phyloP scores from a whole-genome alignment of 257 asterid genomes.

The Salvia hispanica region DNA sequence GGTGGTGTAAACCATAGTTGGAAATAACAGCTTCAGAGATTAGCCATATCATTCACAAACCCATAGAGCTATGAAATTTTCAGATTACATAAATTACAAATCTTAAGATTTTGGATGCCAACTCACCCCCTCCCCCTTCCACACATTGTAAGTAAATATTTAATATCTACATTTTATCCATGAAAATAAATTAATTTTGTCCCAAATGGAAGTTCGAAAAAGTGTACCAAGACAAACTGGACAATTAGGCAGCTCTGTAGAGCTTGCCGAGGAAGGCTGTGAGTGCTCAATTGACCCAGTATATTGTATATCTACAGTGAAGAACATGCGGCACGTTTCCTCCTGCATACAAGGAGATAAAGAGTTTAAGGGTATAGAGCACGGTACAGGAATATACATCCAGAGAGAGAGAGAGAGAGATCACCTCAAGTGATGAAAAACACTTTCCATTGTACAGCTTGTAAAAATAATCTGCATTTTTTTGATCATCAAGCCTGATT shows the following conservation, averaged over 20 bases:
- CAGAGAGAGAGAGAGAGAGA: background rate
- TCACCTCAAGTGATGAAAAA: conserved; percentile 89
- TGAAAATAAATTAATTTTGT: background rate
- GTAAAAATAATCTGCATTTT: conserved; percentile 74
- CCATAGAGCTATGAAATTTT: conserved; percentile 16
- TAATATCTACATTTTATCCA: conserved; percentile 16
- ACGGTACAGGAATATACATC: background rate
- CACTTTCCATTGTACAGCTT: conserved; percentile 66
- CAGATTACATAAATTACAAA: background rate
- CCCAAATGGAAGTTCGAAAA: conserved; percentile 26
- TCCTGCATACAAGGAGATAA: conserved; percentile 50
- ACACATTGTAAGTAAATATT: conserved; percentile 11
- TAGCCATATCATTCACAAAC: conserved; percentile 18
- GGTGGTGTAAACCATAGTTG: background rate
- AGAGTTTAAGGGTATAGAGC: conserved; percentile 21
- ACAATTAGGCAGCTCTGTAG: conserved; percentile 80
- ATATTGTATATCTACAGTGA: conserved; percentile 74
- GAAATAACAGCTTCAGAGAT: conserved; percentile 19
- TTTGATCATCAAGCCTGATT: conserved; percentile 78
- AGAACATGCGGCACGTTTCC: conserved; percentile 67
- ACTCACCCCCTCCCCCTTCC: background rate
- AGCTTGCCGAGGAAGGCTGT: conserved; percentile 67
- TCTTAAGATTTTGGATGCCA: background rate
- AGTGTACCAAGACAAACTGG: conserved; percentile 94
- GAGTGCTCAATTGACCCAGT: conserved; percentile 89